Conservation (phyloP, 73 alveolate genomes). For the Stentor coeruleus region DNA sequence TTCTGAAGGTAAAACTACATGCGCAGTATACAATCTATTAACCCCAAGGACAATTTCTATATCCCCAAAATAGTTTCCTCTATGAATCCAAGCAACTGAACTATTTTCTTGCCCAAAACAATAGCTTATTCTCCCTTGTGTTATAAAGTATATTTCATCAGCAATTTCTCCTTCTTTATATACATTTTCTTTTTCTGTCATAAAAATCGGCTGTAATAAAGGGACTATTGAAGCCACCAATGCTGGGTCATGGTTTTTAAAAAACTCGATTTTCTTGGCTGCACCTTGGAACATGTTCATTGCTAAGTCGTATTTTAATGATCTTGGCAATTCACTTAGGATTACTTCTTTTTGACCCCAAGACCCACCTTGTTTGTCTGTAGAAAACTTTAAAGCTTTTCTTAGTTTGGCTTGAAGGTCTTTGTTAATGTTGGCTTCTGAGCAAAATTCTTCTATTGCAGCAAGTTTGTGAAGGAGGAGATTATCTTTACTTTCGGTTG, state of each 20-base stretch:
- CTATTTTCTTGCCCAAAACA: constrained; percentile 35
- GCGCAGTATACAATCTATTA: constrained; percentile 33
- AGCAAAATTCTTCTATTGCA: constrained; percentile 42
- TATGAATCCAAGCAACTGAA: constrained; percentile 34
- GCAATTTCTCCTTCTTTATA: constrained; percentile 48
- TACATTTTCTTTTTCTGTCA: constrained; percentile 37
- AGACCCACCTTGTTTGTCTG: constrained; percentile 32
- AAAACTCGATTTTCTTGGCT: constrained; percentile 34
- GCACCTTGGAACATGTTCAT: constrained; percentile 40
- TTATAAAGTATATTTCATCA: constrained; percentile 47
- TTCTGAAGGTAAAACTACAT: constrained; percentile 31
- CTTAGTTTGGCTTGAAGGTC: constrained; percentile 34
- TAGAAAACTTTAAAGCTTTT: constrained; percentile 41
- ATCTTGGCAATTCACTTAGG: constrained; percentile 43
- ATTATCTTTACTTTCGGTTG: constrained; percentile 37
- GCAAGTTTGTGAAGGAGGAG: constrained; percentile 38
- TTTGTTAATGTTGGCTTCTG: constrained; percentile 32
- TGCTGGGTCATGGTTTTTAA: constrained; percentile 43
- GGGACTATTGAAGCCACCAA: constrained; percentile 45
- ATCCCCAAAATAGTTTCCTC: constrained; percentile 62
- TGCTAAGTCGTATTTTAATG: constrained; percentile 44
- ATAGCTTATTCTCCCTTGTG: constrained; percentile 50
- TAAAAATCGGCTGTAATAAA: constrained; percentile 38
- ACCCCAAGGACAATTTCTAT: constrained; percentile 44
- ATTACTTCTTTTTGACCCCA: constrained; percentile 30